These are phyloP conservation scores for Aegilops sharonensis DNA, from an alignment of 176 grass and related monocot species.

Conservation along the genomic window DNA sequence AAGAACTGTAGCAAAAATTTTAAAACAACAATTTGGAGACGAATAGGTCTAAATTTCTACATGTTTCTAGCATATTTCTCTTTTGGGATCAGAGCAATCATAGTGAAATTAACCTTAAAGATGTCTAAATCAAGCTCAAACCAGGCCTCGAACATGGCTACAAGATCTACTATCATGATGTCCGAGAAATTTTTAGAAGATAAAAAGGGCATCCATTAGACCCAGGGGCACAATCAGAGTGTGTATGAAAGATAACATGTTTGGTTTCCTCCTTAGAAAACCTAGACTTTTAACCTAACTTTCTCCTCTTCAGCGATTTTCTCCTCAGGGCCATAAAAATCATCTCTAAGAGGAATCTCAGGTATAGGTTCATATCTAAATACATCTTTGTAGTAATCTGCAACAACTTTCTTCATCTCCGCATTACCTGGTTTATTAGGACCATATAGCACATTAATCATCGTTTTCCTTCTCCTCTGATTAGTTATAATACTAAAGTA, in stretches of 20 bases:
- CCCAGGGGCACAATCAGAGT: neutral
- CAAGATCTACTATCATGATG: neutral
- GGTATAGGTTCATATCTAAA: neutral
- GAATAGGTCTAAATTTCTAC: too few species aligned
- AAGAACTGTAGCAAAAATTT: too few species aligned
- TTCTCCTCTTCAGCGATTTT: neutral
- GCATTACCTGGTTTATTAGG: neutral
- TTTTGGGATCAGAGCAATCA: neutral
- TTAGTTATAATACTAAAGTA: neutral
- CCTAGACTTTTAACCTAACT: neutral
- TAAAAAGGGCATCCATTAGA: neutral
- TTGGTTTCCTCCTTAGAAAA: too few species aligned
- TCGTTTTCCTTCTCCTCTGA: neutral
- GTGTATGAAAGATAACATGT: too few species aligned
- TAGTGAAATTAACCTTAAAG: neutral
- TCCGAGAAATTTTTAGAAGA: neutral
- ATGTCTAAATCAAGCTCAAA: neutral
- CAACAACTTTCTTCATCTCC: neutral
- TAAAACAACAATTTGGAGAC: too few species aligned
- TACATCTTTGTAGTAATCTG: neutral
- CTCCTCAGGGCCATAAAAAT: neutral
- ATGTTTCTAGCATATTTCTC: too few species aligned
- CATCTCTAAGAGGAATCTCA: neutral
- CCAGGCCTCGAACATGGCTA: neutral
- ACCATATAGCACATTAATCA: neutral